Evolutionary conservation across 2,329 filamentous ascomycete genomes (phyloP).

Genomic region (Penicillium sp.): DNA sequence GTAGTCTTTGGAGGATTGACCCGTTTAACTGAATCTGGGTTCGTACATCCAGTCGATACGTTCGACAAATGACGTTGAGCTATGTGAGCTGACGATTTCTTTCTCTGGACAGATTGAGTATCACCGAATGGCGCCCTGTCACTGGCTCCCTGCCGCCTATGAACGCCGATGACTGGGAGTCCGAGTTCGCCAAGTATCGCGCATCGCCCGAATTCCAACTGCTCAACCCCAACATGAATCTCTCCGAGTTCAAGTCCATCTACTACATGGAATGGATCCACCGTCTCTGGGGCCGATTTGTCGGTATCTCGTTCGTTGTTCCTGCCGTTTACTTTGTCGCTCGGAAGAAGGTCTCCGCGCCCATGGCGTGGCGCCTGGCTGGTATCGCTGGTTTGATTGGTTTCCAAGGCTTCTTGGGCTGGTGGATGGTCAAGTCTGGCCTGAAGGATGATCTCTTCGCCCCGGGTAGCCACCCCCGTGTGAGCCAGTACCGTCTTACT

Average conservation of each 20-base stretch:
- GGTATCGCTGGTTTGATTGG: constrained; percentile 90
- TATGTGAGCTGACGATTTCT: constrained; percentile 19
- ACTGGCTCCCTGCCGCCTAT: constrained; percentile 88
- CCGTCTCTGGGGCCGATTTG: constrained; percentile 88
- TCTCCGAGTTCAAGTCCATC: constrained; percentile 95
- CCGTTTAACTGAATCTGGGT: constrained; percentile 94
- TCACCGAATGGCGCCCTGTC: constrained; percentile 98
- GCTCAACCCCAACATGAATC: constrained; percentile 88
- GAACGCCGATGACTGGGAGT: constrained; percentile 80
- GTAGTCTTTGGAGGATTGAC: constrained; percentile 94
- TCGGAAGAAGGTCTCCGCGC: constrained; percentile 73
- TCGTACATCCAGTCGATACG: background rate
- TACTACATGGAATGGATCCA: constrained; percentile 99
- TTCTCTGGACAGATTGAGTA: constrained; percentile 70
- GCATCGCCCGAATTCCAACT: constrained; percentile 89
- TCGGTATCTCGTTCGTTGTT: constrained; percentile 85
- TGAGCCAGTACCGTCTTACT: constrained; percentile 91
- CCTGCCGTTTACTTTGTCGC: constrained; percentile 88
- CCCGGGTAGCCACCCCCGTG: constrained; percentile 84
- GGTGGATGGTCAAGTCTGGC: constrained; percentile 99
- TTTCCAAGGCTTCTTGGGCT: constrained; percentile 92
- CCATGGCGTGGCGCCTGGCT: constrained; percentile 75
- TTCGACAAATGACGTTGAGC: background rate
- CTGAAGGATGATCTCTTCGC: constrained; percentile 95
- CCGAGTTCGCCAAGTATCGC: constrained; percentile 90